Base-by-base conservation (phyloP, 2,329 filamentous ascomycete genomes). In the Talaromyces islandicus region DNA sequence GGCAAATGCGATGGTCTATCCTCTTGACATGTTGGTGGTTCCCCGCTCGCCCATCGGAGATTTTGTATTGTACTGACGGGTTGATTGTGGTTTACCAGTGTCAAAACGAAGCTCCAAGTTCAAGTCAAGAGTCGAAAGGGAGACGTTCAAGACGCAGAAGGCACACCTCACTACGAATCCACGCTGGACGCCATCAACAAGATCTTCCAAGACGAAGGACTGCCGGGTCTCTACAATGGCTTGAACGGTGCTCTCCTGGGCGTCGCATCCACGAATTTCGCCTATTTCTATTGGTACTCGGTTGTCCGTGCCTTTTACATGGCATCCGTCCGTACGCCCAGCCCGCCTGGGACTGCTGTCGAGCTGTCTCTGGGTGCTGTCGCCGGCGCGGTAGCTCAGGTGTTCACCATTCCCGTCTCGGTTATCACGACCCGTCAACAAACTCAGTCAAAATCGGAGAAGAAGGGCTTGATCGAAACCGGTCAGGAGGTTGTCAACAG, bases 201-300 rank as follows among this genome's bases (percentile, higher is more conserved):
- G 71, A 97, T 99, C 65, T 77, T 90, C 38, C 84, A 87, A 60
- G 86, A 86, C 57, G 94, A 99, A 67, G 94, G 94, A 32, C 60
- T 94, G 9, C 70, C 80, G 53, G 94, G 94, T 7, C 84, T 99
- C 7, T 99, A 99, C 70, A 86, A 90, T 57, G 94, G 94, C 62
- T 92, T 99, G 73, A 83, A 86, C 62, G 92, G 93, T 56, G 87
- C 92, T 4, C 81, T 99, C 19, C 79, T 97, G 56, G 94, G 94
- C 58, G 94, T 99, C 38, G 93, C 92, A 1, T 97, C 92, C 27
- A 97, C 93, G 57, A 99, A 99, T 76, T 99, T 99, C 73, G 94
- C 94, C 69, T 99, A 99, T 78, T 99, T 99, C 75, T 99, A 99
- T 80, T 97, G 93, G 92, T 97, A 97, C 75, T 93, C 91, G 5